These are phyloP conservation scores for Theileria luwenshuni DNA, from an alignment of 169 alveolate genomes.

Conservation along the genomic window DNA sequence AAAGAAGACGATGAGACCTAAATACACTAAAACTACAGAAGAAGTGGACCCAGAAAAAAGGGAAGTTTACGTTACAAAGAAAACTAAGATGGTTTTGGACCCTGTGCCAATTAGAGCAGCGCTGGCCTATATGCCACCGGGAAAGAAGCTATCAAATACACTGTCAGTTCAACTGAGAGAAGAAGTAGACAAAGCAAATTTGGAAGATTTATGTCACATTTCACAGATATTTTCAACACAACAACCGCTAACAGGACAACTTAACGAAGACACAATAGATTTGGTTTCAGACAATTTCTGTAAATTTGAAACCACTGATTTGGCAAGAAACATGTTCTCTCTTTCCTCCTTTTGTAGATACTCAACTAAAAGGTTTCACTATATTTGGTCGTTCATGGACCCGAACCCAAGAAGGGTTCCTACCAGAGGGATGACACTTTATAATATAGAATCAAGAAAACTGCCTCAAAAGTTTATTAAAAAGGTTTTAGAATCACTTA, in stretches of 20 bases:
- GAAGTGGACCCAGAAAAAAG: conserved; percentile 59
- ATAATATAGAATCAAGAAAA: conserved; percentile 30
- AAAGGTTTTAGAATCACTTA: conserved; percentile 31
- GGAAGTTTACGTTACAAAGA: conserved; percentile 47
- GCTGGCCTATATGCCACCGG: conserved; percentile 54
- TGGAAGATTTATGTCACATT: conserved; percentile 36
- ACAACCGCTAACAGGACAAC: conserved; percentile 56
- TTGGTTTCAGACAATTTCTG: conserved; percentile 27
- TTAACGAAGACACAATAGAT: conserved; percentile 62
- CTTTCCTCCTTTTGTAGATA: conserved; percentile 39
- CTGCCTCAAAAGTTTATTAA: conserved; percentile 20
- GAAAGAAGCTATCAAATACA: conserved; percentile 44
- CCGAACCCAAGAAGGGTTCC: conserved; percentile 22
- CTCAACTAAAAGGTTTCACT: conserved; percentile 33
- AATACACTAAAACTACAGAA: conserved; percentile 20
- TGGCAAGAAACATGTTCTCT: conserved; percentile 14
- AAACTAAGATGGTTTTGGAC: conserved; percentile 57
- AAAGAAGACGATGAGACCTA: neutral
- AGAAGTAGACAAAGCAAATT: conserved; percentile 13
- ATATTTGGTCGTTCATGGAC: conserved; percentile 51
- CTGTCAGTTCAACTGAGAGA: conserved; percentile 60
- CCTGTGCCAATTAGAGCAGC: conserved; percentile 64
- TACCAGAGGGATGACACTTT: conserved; percentile 27
- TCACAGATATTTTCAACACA: conserved; percentile 42
- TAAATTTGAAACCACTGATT: conserved; percentile 22